phyloP scores from a whole-genome alignment of 2,329 filamentous ascomycete species.

The Didymella exigua region DNA sequence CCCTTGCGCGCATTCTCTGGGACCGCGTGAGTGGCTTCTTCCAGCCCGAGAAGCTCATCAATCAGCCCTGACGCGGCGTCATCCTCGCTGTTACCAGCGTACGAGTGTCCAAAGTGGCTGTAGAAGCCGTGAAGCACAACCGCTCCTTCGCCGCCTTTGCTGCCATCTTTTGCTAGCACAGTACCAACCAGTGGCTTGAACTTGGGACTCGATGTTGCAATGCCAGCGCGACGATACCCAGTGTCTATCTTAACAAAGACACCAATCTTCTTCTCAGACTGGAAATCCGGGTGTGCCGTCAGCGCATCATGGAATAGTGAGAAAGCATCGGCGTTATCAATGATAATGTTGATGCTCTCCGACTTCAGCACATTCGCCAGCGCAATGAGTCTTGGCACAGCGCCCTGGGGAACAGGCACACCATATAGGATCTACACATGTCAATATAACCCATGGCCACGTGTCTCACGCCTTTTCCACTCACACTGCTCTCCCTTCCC shows the following conservation, averaged over 20 bases:
- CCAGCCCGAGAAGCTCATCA: slow-evolving; percentile 63
- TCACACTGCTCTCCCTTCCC: slow-evolving; percentile 65
- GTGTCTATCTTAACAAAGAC: slow-evolving; percentile 78
- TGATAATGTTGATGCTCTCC: slow-evolving; percentile 65
- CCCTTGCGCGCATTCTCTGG: slow-evolving; percentile 38
- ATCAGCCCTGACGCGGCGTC: slow-evolving; percentile 66
- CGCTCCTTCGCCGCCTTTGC: slow-evolving; percentile 12
- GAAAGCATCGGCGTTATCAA: slow-evolving; percentile 66
- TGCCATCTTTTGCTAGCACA: slow-evolving; percentile 42
- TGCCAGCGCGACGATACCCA: slow-evolving; percentile 72
- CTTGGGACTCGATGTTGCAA: slow-evolving; percentile 57
- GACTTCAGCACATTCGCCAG: slow-evolving; percentile 62
- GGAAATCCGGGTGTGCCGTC: not conserved
- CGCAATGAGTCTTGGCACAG: slow-evolving; percentile 63
- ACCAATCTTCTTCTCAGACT: slow-evolving; percentile 46
- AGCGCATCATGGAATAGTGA: slow-evolving; percentile 53
- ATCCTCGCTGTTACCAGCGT: slow-evolving; percentile 60
- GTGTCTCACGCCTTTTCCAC: slow-evolving; percentile 25
- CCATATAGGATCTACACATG: slow-evolving; percentile 68
- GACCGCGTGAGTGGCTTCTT: slow-evolving; percentile 53
- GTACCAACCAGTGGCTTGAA: slow-evolving; percentile 57
- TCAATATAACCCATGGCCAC: not conserved
- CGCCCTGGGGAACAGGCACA: slow-evolving; percentile 69
- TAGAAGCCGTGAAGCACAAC: slow-evolving; percentile 70
- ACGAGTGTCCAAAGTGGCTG: slow-evolving; percentile 75